Base-by-base conservation (phyloP, 2,329 filamentous ascomycete species). In the Aspergillus ustus region DNA sequence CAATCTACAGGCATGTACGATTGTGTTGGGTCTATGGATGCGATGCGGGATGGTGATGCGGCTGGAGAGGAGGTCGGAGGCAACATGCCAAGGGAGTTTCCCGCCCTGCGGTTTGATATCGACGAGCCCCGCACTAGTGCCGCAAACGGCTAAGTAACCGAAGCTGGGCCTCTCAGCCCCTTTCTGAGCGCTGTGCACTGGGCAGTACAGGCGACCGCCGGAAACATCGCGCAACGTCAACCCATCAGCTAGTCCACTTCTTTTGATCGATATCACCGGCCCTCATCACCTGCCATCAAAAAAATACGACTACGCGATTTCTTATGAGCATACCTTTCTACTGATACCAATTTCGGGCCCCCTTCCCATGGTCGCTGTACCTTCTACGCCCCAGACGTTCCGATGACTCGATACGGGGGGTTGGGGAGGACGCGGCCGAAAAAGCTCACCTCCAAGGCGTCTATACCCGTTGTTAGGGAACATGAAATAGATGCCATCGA, bases 371-470 rank as follows among this genome's bases (percentile, higher is more conserved):
- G 72, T 75, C 66, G 67, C 70, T 73, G 69, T 68, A 66, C 65
- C 72, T 66, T 70, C 73, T 71, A 71, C 75, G 72, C 70, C 64
- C 74, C 74, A 70, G 75, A 76, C 74, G 73, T 74, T 70, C 72
- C 70, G 57, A 80, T 80, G 75, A 80, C 77, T 73, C 73, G 77
- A 74, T 75, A 79, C 75, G 72, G 75, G 74, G 77, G 75, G 72
- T 69, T 80, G 75, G 78, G 78, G 74, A 78, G 79, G 75, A 82
- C 80, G 74, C 79, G 80, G 73, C 80, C 80, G 45, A 82, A 82
- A 74, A 98, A 98, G 84, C 87, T 97, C 80, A 95, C 90, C 80
- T 88, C 91, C 74, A 96, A 96, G 83, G 92, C 93, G 77, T 88
- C 89, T 72, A 89, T 97, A 75, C 89, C 89, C 63, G 89, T 99